Evolutionary conservation across 176 grass and related monocot genomes (phyloP), one percentile per base, ranked within the genome.

Genomic region (Zoysia japonica): DNA sequence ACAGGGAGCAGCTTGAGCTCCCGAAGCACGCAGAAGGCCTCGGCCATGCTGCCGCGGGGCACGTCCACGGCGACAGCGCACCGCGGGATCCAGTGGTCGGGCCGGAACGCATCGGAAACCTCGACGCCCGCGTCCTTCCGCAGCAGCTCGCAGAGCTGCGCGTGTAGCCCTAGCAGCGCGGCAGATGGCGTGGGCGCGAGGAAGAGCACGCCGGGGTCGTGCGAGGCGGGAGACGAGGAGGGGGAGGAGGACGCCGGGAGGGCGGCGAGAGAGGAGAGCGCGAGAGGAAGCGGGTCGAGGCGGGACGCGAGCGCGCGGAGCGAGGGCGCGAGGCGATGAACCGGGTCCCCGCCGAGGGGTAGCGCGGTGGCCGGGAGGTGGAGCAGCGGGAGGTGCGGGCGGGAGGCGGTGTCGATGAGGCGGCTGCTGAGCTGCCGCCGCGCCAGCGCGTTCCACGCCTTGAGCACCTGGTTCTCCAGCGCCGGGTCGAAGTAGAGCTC

Each of bases 401-500:
- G 88, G 16, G 89, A 84, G 45, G 89, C 79, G 74, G 89, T 88
- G 76, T 97, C 95, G 83, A 97, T 97, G 77, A 97, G 89, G 74
- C 85, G 87, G 45, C 85, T 92, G 67, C 89, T 88, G 45, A 97
- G 86, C 85, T 94, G 92, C 68, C 95, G 92, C 72, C 95, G 89
- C 35, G 96, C 96, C n/a, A 99, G 86, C 12, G 91, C 90, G 82
- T 99, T 99, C 96, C 96, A 99, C 51, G 92, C 88, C 78, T 99
- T 99, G 75, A 99, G 96, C 76, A 99, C 96, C 75, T 99, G 96
- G 86, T 99, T 99, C 79, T 99, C 96, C 65, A 99, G 80, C 46
- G 96, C 90, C 41, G 96, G 92, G 48, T 99, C 96, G 90, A 99
- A 99, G 88, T 99, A 95, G 61, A 99, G 90, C 76, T 99, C 92